Conservation (phyloP, 495 filamentous ascomycete species). For the Cudoniella acicularis region DNA sequence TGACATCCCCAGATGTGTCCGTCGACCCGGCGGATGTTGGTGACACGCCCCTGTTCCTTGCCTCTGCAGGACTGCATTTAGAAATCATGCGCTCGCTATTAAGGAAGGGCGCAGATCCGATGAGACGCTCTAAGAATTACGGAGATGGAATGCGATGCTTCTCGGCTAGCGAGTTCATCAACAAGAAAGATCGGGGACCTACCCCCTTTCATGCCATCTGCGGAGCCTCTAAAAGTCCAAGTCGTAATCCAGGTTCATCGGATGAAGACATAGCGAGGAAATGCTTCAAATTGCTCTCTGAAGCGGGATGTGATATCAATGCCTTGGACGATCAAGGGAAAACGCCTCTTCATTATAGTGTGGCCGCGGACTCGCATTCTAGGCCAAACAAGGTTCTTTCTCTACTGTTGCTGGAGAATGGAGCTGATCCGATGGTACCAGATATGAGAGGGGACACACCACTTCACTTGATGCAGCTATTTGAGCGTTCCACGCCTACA, state of each 20-base stretch:
- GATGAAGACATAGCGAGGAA: constrained; percentile 3
- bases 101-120: constrained; percentile 13
- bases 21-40: constrained; percentile 6
- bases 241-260: background rate
- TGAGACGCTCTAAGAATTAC: background rate
- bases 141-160: background rate
- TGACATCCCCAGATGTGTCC: constrained; percentile 11
- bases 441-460: constrained; percentile 16
- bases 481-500: background rate
- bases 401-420: constrained; percentile 26
- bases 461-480: constrained; percentile 2
- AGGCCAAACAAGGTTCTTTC: constrained; percentile 6
- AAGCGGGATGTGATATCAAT: constrained; percentile 24
- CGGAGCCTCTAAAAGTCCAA: background rate
- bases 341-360: constrained; percentile 15
- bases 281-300: constrained; percentile 19
- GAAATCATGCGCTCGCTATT: constrained; percentile 7
- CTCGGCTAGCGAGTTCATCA: background rate
- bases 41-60: constrained; percentile 26
- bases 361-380: background rate
- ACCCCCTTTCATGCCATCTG: constrained; percentile 12
- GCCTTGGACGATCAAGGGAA: constrained; percentile 11
- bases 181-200: background rate
- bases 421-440: constrained; percentile 25
- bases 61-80: constrained; percentile 4